phyloP scores from a whole-genome alignment of 2,329 filamentous ascomycete species.

The Xylaria polymorpha region DNA sequence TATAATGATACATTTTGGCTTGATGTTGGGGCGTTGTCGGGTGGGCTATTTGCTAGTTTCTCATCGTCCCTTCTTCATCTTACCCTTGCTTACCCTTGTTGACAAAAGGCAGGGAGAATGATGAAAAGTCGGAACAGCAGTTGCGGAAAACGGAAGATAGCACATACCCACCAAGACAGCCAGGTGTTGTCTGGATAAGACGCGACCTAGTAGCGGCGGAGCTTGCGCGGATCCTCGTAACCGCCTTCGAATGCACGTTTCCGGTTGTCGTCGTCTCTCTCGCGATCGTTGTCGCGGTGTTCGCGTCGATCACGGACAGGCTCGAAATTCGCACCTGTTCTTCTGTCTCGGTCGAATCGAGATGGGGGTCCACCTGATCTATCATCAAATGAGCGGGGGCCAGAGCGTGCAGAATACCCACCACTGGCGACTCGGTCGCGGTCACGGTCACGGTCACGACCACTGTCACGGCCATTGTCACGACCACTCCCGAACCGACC shows the following conservation, averaged over 20 bases:
- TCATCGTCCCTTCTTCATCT: constrained; percentile 42
- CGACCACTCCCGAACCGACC: constrained; percentile 57
- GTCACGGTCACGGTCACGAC: constrained; percentile 53
- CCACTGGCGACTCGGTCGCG: constrained; percentile 62
- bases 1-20: constrained; percentile 39
- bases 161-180: constrained; percentile 60
- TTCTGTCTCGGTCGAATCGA: constrained; percentile 52
- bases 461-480: constrained; percentile 52
- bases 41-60: constrained; percentile 26
- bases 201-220: constrained; percentile 66
- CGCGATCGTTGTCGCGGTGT: constrained; percentile 66
- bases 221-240: constrained; percentile 80
- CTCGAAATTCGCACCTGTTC: constrained; percentile 77
- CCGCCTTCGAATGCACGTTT: constrained; percentile 81
- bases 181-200: constrained; percentile 55
- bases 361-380: constrained; percentile 63
- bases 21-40: constrained; percentile 20
- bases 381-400: constrained; percentile 71
- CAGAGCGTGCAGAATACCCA: constrained; percentile 66
- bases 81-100: constrained; percentile 54
- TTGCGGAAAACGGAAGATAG: constrained; percentile 49
- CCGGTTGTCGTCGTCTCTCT: constrained; percentile 68
- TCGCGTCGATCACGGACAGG: constrained; percentile 75
- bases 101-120: constrained; percentile 49
- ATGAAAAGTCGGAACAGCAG: constrained; percentile 50